Evolutionary conservation across 148 eudicot species (phyloP).

Genomic region (Diospyros kaki): DNA sequence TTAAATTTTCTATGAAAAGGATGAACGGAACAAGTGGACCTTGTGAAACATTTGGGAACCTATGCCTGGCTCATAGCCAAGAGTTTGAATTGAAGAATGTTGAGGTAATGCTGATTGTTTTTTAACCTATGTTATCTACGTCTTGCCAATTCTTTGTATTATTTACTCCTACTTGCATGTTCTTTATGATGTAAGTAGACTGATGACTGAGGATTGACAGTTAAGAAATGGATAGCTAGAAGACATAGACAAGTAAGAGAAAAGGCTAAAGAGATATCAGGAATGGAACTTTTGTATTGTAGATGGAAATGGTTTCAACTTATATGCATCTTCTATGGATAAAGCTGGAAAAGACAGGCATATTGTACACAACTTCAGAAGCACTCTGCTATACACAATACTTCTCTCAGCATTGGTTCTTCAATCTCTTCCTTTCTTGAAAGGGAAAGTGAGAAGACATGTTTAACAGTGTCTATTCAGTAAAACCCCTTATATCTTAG

Average conservation of each 20-base stretch:
- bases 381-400: too few relatives aligned
- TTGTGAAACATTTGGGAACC: conserved; percentile 86
- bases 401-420: too few relatives aligned
- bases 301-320: background rate
- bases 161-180: background rate
- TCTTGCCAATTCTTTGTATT: background rate
- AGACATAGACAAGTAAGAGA: background rate
- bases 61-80: conserved; percentile 72
- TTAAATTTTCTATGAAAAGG: conserved; percentile 31
- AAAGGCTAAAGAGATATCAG: background rate
- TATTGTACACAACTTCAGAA: background rate
- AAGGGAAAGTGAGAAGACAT: too few relatives aligned
- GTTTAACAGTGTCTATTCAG: too few relatives aligned
- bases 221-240: background rate
- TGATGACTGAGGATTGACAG: background rate
- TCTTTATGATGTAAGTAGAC: background rate
- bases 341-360: background rate
- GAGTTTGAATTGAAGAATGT: conserved; percentile 85
- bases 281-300: too few relatives aligned
- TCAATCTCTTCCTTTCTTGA: too few relatives aligned
- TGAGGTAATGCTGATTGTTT: conserved; percentile 45
- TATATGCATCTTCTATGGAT: background rate
- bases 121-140: background rate
- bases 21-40: conserved; percentile 89
- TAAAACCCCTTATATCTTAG: too few relatives aligned